Evolutionary conservation across 1,284 basidiomycete genomes (phyloP).

Genomic region (Xerocomus amazonicus): DNA sequence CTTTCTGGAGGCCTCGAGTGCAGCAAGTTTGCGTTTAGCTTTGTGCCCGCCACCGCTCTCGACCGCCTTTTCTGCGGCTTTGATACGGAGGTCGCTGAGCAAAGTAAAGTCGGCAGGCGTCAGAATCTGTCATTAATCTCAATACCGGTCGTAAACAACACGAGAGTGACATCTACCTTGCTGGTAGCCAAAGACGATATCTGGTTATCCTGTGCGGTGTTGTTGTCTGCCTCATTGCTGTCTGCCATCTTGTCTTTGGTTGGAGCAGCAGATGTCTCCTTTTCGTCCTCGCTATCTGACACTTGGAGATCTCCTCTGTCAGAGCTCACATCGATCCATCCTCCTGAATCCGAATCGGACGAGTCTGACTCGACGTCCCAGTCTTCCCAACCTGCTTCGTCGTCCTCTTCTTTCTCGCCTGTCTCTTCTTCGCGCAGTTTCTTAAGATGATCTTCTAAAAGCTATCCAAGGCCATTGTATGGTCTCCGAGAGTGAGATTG

Average conservation of each 20-base stretch:
- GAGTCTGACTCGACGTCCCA: constrained; percentile 87
- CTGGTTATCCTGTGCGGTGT: constrained; percentile 33
- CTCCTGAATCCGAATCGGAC: constrained; percentile 60
- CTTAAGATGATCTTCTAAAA: constrained; percentile 84
- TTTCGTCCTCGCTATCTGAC: constrained; percentile 85
- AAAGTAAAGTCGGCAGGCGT: constrained; percentile 97
- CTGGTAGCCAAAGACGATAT: constrained; percentile 72
- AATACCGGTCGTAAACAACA: not conserved
- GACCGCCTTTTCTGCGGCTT: constrained; percentile 74
- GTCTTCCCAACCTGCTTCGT: constrained; percentile 79
- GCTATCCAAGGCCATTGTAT: constrained; percentile 39
- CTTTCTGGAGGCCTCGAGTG: constrained; percentile 69
- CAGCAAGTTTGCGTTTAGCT: constrained; percentile 85
- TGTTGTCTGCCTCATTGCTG: constrained; percentile 29
- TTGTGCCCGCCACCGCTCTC: constrained; percentile 70
- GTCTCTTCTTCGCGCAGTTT: constrained; percentile 67
- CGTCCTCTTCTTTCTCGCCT: constrained; percentile 52
- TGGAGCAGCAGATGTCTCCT: constrained; percentile 34
- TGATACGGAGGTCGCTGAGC: constrained; percentile 84
- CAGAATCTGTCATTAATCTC: constrained; percentile 64
- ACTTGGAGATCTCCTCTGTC: constrained; percentile 72
- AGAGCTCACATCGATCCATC: constrained; percentile 85
- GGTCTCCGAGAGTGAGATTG: not conserved
- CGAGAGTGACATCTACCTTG: constrained; percentile 47
- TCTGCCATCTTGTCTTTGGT: constrained; percentile 32